Percentiles rank a stretch among this genome's conserved stretches.
Conservation (phyloP, 257 asterid genomes). For the Lithospermum erythrorhizon region DNA sequence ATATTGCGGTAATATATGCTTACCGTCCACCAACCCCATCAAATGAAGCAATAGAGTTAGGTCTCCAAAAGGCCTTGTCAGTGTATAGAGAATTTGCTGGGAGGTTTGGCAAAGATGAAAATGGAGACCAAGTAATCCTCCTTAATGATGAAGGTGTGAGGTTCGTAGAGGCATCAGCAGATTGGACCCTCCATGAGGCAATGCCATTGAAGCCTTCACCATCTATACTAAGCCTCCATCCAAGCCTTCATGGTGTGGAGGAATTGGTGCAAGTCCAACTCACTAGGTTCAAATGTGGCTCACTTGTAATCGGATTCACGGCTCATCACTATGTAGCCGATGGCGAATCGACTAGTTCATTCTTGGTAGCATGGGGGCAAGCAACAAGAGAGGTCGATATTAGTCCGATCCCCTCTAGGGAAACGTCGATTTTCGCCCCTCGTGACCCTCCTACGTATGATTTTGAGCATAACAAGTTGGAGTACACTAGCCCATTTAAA, state of each 20-base stretch:
- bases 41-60: constrained; percentile 34
- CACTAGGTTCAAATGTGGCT: too few species aligned
- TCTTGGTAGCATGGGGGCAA: too few species aligned
- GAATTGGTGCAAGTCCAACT: too few species aligned
- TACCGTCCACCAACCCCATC: constrained; percentile 67
- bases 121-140: constrained; percentile 33
- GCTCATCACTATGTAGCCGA: too few species aligned
- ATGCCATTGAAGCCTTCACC: too few species aligned
- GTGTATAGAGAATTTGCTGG: constrained; percentile 73
- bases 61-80: constrained; percentile 46
- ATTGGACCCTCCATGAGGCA: too few species aligned
- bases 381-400: too few species aligned
- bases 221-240: too few species aligned
- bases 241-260: too few species aligned
- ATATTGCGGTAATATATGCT: constrained; percentile 62
- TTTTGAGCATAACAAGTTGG: constrained; percentile 51
- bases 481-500: constrained; percentile 19
- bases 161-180: neutral
- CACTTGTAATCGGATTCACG: too few species aligned
- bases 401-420: constrained; percentile 42
- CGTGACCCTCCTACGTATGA: constrained; percentile 38
- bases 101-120: constrained; percentile 39
- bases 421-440: constrained; percentile 44
- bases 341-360: too few species aligned
- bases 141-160: constrained; percentile 59